Evolutionary conservation across 768 basidiomycete species (phyloP).

Genomic region (Amyloporia xantha): DNA sequence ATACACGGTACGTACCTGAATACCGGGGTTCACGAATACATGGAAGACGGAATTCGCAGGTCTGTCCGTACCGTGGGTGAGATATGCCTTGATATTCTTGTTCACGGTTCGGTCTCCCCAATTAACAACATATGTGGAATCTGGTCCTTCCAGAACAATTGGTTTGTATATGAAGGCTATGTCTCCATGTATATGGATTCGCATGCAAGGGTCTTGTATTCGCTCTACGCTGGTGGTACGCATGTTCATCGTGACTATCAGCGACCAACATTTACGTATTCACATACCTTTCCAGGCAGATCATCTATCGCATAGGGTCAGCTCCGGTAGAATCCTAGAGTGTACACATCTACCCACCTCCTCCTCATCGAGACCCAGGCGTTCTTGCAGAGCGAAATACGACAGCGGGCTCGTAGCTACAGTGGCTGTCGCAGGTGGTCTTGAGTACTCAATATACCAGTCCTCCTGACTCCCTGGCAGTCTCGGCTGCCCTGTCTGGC

Average conservation of each 20-base stretch:
- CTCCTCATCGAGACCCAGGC: conserved; percentile 33
- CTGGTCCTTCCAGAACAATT: conserved; percentile 42
- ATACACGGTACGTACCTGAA: conserved; percentile 33
- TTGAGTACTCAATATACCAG: conserved; percentile 38
- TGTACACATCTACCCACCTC: conserved; percentile 34
- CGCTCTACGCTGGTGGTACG: conserved; percentile 6
- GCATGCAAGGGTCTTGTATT: conserved; percentile 31
- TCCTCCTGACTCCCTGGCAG: conserved; percentile 5
- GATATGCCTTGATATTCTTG: conserved; percentile 27
- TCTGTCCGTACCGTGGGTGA: conserved; percentile 19
- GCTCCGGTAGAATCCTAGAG: too few species aligned
- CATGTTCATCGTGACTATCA: background rate
- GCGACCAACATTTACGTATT: too few species aligned
- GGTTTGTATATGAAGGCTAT: conserved; percentile 52
- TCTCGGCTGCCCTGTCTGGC: too few species aligned
- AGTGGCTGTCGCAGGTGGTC: conserved; percentile 30
- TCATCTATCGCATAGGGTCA: background rate
- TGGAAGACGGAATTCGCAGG: conserved; percentile 31
- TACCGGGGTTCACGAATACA: conserved; percentile 43
- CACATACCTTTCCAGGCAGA: conserved; percentile 29
- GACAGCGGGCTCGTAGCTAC: conserved; percentile 27
- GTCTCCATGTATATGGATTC: conserved; percentile 31
- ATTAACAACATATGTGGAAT: conserved; percentile 40
- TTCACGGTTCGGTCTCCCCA: conserved; percentile 39
- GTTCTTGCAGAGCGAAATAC: conserved; percentile 20